A percentile compares a stretch with the other conserved stretches of the same genome.
phyloP scores from a whole-genome alignment of 169 alveolate species.

The Besnoitia besnoiti region DNA sequence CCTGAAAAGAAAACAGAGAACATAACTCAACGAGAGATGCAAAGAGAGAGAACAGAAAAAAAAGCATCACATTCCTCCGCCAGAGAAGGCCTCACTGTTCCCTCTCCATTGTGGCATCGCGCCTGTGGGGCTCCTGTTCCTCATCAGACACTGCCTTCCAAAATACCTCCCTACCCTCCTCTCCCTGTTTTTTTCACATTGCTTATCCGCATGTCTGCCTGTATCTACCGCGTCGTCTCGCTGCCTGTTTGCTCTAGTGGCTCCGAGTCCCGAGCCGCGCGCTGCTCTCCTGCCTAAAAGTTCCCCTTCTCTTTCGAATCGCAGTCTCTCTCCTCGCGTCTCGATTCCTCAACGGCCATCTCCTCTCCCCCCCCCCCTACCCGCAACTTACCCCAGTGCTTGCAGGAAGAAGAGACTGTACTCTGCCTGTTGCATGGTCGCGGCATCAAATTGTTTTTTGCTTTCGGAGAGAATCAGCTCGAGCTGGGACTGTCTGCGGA shows the following conservation, averaged over 20 bases:
- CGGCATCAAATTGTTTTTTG: neutral
- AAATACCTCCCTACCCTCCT: neutral
- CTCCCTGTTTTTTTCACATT: neutral
- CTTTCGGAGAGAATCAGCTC: neutral
- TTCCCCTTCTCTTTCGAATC: neutral
- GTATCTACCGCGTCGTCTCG: no score
- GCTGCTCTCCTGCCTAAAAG: no score
- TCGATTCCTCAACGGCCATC: neutral
- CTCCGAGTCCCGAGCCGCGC: no score
- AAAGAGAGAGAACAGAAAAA: no score
- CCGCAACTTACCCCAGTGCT: neutral
- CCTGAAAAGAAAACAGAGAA: neutral
- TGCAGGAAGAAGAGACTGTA: neutral
- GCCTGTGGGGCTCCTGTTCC: no score
- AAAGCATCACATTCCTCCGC: no score
- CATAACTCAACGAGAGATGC: neutral
- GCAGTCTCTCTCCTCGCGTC: neutral
- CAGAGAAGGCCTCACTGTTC: no score
- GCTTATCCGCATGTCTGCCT: neutral
- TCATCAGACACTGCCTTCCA: neutral
- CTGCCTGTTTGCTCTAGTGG: no score
- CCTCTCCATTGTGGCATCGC: no score
- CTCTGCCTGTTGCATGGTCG: neutral
- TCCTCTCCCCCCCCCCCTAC: neutral
- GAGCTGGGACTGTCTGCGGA: neutral